These are phyloP conservation scores for Fusarium sp. DNA, from an alignment of 2,329 filamentous ascomycete genomes.

Conservation along the genomic window DNA sequence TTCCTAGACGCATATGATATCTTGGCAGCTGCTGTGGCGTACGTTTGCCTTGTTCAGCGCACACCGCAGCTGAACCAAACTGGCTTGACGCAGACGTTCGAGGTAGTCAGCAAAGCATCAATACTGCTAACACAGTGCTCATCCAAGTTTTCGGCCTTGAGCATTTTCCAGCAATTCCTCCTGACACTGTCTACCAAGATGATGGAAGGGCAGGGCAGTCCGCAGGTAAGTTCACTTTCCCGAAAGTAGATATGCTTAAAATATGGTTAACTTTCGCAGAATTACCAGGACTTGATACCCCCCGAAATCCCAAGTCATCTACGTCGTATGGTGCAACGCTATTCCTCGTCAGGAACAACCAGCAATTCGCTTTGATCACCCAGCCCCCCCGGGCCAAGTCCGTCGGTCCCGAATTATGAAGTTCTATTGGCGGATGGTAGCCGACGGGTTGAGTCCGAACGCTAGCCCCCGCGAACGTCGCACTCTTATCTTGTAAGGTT, in stretches of 20 bases:
- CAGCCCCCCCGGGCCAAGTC: neutral
- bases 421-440: neutral
- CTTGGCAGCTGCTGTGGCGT: constrained; percentile 6
- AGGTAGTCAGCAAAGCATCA: constrained; percentile 22
- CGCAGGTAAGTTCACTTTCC: neutral
- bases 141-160: constrained; percentile 2
- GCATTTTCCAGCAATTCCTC: constrained; percentile 13
- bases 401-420: neutral
- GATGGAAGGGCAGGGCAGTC: neutral
- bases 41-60: neutral
- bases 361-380: neutral
- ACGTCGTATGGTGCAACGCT: neutral
- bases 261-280: neutral
- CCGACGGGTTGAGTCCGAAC: constrained; percentile 11
- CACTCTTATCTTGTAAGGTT: neutral
- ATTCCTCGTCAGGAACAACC: neutral
- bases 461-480: neutral
- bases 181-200: neutral
- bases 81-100: constrained; percentile 8
- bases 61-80: neutral
- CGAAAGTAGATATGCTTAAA: neutral
- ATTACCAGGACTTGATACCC: neutral
- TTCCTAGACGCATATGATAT: constrained; percentile 23
- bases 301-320: constrained; percentile 7
- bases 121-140: constrained; percentile 14